Evolutionary conservation across 768 basidiomycete genomes (phyloP).

Genomic region (Trametes villosa): DNA sequence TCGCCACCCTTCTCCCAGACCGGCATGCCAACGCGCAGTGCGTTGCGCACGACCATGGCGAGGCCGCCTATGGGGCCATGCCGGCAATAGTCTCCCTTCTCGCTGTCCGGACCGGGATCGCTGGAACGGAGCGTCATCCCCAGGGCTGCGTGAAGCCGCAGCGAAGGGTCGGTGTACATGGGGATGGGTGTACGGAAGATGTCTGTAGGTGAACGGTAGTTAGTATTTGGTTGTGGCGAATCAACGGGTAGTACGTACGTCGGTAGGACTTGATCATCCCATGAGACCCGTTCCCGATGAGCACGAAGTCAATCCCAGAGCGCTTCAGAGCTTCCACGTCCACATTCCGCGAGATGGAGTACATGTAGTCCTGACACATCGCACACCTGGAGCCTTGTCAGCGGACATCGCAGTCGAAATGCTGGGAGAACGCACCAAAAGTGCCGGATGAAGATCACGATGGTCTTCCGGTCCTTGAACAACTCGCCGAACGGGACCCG

Average conservation of each 20-base stretch:
- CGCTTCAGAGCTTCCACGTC: slow-evolving; percentile 50
- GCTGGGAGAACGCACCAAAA: slow-evolving; percentile 58
- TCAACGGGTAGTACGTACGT: slow-evolving; percentile 44
- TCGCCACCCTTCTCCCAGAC: slow-evolving; percentile 83
- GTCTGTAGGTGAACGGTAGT: slow-evolving; percentile 39
- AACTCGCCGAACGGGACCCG: slow-evolving; percentile 72
- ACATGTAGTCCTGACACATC: slow-evolving; percentile 86
- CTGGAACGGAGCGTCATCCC: slow-evolving; percentile 68
- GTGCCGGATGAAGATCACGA: slow-evolving; percentile 86
- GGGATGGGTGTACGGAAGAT: slow-evolving; percentile 74
- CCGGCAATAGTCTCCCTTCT: slow-evolving; percentile 62
- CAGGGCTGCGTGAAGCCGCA: slow-evolving; percentile 69
- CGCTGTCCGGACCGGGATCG: slow-evolving; percentile 46
- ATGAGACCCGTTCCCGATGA: slow-evolving; percentile 80
- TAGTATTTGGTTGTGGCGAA: background rate
- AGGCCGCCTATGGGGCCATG: slow-evolving; percentile 70
- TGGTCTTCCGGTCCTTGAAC: slow-evolving; percentile 58
- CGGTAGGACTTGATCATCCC: slow-evolving; percentile 78
- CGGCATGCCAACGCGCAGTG: slow-evolving; percentile 76
- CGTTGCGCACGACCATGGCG: slow-evolving; percentile 73
- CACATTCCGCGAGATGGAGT: slow-evolving; percentile 58
- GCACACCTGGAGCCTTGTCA: slow-evolving; percentile 58
- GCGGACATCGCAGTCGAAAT: background rate
- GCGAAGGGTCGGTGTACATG: slow-evolving; percentile 80
- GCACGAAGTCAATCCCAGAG: slow-evolving; percentile 61